Conservation (phyloP, 306 rosid species). For the Pterocarpus macrocarpus region DNA sequence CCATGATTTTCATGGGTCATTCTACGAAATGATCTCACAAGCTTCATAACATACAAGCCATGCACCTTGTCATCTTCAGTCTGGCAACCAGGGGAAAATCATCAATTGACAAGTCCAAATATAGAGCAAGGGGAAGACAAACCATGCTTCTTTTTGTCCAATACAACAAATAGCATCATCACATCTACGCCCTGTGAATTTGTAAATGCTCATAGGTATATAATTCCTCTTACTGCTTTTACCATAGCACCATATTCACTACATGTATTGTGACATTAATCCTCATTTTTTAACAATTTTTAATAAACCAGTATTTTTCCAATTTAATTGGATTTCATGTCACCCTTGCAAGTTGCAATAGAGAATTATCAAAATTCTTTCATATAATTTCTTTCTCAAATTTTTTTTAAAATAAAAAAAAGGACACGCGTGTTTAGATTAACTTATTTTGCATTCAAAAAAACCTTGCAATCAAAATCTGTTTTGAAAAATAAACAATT, state of each 20-base stretch:
- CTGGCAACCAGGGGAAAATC: constrained; percentile 55
- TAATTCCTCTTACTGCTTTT: not conserved
- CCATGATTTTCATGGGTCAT: constrained; percentile 68
- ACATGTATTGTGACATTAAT: not conserved
- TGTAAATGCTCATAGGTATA: not conserved
- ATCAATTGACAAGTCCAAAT: constrained; percentile 22
- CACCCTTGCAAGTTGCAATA: not conserved
- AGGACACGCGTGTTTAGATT: not conserved
- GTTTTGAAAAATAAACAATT: not conserved
- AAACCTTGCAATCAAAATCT: not conserved
- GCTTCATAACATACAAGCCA: constrained; percentile 88
- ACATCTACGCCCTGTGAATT: not conserved
- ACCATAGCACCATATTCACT: not conserved
- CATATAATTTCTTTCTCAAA: too few species aligned
- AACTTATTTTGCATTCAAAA: not conserved
- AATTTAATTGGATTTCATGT: constrained; percentile 7
- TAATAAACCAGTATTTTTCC: not conserved
- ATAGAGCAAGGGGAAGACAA: not conserved
- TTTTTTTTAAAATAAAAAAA: too few species aligned
- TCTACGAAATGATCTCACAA: constrained; percentile 93
- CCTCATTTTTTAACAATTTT: not conserved
- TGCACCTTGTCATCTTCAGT: constrained; percentile 83
- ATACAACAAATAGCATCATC: constrained; percentile 1
- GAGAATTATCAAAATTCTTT: not conserved
- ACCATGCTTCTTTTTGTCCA: not conserved